Evolutionary conservation across 163 green algal genomes (phyloP), one percentile per base, ranked within the genome.

Genomic region (Prototheca wickerhamii): DNA sequence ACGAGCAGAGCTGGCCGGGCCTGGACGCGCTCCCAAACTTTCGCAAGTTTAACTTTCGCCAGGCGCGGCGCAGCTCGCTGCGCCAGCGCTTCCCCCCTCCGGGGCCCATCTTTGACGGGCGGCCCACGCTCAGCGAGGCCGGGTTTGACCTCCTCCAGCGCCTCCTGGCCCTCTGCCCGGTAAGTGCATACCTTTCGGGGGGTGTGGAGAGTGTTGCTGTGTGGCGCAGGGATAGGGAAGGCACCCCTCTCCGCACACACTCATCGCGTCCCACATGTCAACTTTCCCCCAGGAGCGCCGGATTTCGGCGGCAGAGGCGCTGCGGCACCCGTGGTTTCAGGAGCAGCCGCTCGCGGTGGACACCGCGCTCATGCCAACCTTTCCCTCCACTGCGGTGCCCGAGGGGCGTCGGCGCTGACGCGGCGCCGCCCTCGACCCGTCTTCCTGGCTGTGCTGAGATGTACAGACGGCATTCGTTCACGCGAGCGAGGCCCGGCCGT

Each of bases 251-350:
- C 37, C 10, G 10, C 37, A 44, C 15, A 10, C 10, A 44, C 15
- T 44, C 46, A n/a, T 18, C 46, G 6, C 46, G 15, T 29, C 46
- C 46, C 30, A 8, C 30, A 49, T 31, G 29, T 84, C 98, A 42
- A 79, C 93, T 50, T 96, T 89, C 44, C 64, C 82, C 10, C 91
- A 91, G 0, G 83, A 89, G 52, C 80, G 86, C 60, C 86, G 93
- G 0, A 89, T 89, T 5, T 96, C 89, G 1, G 93, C 94, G 3
- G 69, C 59, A 3, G 67, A 97, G 63, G 85, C 89, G 72, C 78
- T 99, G 52, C 32, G 49, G 32, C 55, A 61, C 25, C 32, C 32
- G 4, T 61, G 55, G 76, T 85, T 85, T 46, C 10, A 56, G n/a
- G 74, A 84, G 67, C 67, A 76, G 25, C 80, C 80, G 1, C 61